A percentile compares a stretch with the other conserved stretches of the same genome.
Conservation (phyloP, 2,329 filamentous ascomycete genomes). For the Leptodontidium sp. region DNA sequence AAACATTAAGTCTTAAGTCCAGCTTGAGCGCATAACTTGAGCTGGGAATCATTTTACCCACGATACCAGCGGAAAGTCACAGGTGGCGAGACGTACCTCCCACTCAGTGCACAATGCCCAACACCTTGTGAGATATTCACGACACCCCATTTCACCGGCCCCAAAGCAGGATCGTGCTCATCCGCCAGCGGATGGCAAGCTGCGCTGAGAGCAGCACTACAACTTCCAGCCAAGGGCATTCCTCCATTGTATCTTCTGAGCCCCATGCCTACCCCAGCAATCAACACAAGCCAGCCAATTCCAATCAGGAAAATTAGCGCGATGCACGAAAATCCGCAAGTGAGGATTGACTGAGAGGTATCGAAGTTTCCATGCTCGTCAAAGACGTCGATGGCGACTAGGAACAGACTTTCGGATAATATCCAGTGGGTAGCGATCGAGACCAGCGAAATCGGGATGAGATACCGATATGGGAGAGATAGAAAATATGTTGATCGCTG, state of each 20-base stretch:
- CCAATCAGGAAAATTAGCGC: conserved; percentile 36
- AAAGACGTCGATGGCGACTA: conserved; percentile 45
- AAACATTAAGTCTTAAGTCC: background rate
- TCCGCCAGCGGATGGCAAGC: conserved; percentile 32
- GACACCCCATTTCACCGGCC: conserved; percentile 34
- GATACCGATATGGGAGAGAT: conserved; percentile 50
- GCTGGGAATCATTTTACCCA: background rate
- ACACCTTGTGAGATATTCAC: conserved; percentile 27
- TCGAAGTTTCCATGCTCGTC: conserved; percentile 30
- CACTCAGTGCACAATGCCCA: conserved; percentile 37
- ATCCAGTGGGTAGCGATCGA: conserved; percentile 52
- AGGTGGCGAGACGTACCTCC: conserved; percentile 32
- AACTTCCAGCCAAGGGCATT: conserved; percentile 36
- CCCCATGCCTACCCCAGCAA: conserved; percentile 28
- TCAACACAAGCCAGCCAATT: conserved; percentile 31
- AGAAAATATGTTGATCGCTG: conserved; percentile 50
- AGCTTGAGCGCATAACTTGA: background rate
- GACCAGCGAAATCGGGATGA: conserved; percentile 31
- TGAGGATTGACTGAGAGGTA: conserved; percentile 30
- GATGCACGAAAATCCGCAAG: conserved; percentile 40
- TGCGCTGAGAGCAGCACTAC: conserved; percentile 37
- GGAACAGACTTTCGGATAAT: conserved; percentile 50
- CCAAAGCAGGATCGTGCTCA: conserved; percentile 29
- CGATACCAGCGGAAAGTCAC: conserved; percentile 28
- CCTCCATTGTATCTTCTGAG: conserved; percentile 28